Base-by-base conservation (phyloP, 257 asterid genomes). In the Solanum ossicruentum region DNA sequence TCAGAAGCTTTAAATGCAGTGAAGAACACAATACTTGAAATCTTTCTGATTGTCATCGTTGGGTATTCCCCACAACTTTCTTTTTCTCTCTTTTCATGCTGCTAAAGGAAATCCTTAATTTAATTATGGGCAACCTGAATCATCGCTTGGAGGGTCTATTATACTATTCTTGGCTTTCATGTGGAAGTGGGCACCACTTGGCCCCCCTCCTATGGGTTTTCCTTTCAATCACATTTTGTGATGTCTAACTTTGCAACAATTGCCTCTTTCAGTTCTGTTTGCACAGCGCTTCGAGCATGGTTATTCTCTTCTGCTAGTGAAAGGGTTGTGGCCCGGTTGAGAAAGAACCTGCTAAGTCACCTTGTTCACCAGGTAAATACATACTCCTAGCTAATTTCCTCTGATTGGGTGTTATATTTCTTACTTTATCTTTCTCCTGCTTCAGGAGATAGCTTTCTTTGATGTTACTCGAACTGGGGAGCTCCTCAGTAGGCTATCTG, bases 391-490 rank as follows among this genome's bases (percentile, higher is more conserved):
- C 51, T 60, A 10, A 11, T 84, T 84, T 36, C 81, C 28, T 16
- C 10, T 41, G 32, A 69, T 52, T 73, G 7, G 17, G 10, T 45
- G 43, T 84, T 71, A 21, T 36, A 4, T 13, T 51, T 28, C 69
- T 69, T 77, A 51, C 36, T 57, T 70, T 43, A 78, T 26, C 41
- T 36, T 36, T 36, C 6, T 36, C 41, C 41, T 85, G 45, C 84
- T 82, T 83, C 84, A 94, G 98, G 98, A 95, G 88, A 91, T 95
- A 88, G 99, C 97, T 12, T 95, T 95, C 88, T 95, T 90, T 41
- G 99, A 95, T 88, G 91, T 95, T 83, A 93, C 98, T 79, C 95
- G 98, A 47, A 95, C 98, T 16, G 98, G 98, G 85, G 98, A 95
- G 87, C 96, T 95, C 84, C 86, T 95, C 82, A 95, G 98, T 87